Conservation (phyloP, 73 alveolate genomes). For the Halteria grandinella region DNA sequence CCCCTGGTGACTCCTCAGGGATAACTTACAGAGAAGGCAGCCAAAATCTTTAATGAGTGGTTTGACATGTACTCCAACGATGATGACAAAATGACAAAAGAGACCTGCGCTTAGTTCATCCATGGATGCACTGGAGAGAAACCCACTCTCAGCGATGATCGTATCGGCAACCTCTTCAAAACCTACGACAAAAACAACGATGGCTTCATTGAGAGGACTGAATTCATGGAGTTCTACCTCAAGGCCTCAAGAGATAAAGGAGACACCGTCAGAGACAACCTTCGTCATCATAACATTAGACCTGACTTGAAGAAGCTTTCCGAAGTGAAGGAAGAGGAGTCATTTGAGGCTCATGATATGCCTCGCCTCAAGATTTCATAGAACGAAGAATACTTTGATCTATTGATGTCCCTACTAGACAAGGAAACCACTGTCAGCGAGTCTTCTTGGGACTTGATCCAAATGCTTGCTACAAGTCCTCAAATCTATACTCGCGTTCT, state of each 20-base stretch:
- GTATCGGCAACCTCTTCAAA: constrained; percentile 70
- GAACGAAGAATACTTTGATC: constrained; percentile 69
- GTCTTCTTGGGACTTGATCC: constrained; percentile 69
- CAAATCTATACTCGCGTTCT: constrained; percentile 47
- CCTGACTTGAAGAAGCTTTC: constrained; percentile 73
- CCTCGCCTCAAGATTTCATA: constrained; percentile 81
- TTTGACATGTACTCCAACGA: constrained; percentile 69
- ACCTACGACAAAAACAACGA: constrained; percentile 67
- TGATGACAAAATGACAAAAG: constrained; percentile 38
- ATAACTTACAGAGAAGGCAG: constrained; percentile 70
- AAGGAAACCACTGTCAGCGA: constrained; percentile 59
- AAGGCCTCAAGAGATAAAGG: constrained; percentile 65
- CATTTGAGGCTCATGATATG: constrained; percentile 43
- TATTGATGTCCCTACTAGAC: constrained; percentile 62
- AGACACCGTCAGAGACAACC: constrained; percentile 73
- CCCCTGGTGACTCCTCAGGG: constrained; percentile 54
- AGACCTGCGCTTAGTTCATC: constrained; percentile 75
- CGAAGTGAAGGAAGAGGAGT: constrained; percentile 58
- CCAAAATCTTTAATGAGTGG: constrained; percentile 65
- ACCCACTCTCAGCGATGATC: constrained; percentile 80
- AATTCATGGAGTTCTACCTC: constrained; percentile 74
- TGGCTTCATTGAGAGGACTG: constrained; percentile 63
- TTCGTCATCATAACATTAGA: constrained; percentile 71
- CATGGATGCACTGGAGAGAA: constrained; percentile 72
- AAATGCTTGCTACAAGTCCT: constrained; percentile 77